Base-by-base conservation (phyloP, 495 filamentous ascomycete species). In the Lophiotrema nucula region DNA sequence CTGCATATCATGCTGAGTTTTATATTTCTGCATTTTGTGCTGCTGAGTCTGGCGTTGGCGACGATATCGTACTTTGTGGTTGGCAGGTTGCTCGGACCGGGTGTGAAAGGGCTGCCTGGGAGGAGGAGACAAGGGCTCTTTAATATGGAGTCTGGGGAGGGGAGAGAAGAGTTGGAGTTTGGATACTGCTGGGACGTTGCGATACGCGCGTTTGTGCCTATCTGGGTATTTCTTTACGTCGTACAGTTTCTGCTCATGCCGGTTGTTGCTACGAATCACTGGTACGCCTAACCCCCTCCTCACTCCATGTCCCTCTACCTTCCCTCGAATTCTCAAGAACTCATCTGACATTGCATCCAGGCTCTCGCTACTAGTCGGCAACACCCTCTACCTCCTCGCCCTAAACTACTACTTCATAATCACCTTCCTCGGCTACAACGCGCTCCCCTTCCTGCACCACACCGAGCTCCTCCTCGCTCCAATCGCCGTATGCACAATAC, bases 161-260 rank as follows among this genome's bases (percentile, higher is more conserved):
- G 76, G 24, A 59, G 39, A 51, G 78, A 77, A 57, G 83, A 85
- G 44, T 64, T 89, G 62, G 86, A 89, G 63, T 89, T 89, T 74
- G 87, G 87, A 65, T 89, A 89, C 67, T 89, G 86, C 67, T 88
- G 89, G 70, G 86, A 89, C 73, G 84, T 87, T 28, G 81, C 85
- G 4, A 88, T 87, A 52, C 78, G 86, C 28, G 85, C 86, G 2
- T 89, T 88, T 72, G 86, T 89, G 65, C 87, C 86, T 1, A 75
- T 89, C 33, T 89, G 86, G 77, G 76, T 86, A 44, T 84, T 86
- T 61, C 76, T 89, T 26, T 89, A 89, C 54, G 83, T 88, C 35
- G 70, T 88, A 21, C 86, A 89, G 59, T 89, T 89, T 69, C 66
- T 89, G 4, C 79, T 88, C 28, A 80, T 88, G 65, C 87, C 86